Percentiles rank a stretch among this genome's conserved stretches.
phyloP scores from a whole-genome alignment of 441 rosid genomes.

The Dalechampia spathulata region DNA sequence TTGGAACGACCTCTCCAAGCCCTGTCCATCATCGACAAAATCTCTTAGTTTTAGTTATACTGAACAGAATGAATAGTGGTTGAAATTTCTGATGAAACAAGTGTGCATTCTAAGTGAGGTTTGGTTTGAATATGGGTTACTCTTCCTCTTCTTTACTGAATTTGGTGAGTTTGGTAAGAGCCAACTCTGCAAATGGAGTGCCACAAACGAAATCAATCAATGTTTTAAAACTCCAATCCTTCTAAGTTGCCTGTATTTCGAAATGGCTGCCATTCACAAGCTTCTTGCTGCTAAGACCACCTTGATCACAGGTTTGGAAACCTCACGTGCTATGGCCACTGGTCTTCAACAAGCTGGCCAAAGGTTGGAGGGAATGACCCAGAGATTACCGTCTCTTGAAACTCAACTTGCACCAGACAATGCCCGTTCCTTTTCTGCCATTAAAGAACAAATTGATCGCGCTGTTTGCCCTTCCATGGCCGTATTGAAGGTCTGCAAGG shows the following conservation, averaged over 20 bases:
- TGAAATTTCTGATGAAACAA: slow-evolving; percentile 22
- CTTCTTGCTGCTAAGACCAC: slow-evolving; percentile 38
- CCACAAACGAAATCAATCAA: slow-evolving; percentile 23
- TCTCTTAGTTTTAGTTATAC: no score
- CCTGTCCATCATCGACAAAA: no score
- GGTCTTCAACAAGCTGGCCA: slow-evolving; percentile 32
- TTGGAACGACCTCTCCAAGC: no score
- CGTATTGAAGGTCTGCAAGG: slow-evolving; percentile 37
- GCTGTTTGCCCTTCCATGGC: slow-evolving; percentile 56
- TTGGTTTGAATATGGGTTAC: slow-evolving; percentile 47
- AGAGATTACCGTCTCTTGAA: slow-evolving; percentile 33
- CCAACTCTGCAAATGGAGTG: slow-evolving; percentile 17
- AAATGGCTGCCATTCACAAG: slow-evolving; percentile 25
- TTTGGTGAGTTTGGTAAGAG: slow-evolving; percentile 42
- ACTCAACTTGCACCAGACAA: slow-evolving; percentile 14
- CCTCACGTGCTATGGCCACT: slow-evolving; percentile 42
- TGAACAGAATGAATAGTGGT: slow-evolving; percentile 23
- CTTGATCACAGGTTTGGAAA: slow-evolving; percentile 45
- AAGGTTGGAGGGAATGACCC: slow-evolving; percentile 32
- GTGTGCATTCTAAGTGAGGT: slow-evolving; percentile 51
- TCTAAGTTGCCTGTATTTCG: slow-evolving; percentile 36
- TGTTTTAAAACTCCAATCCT: neutral
- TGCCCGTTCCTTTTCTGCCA: slow-evolving; percentile 31
- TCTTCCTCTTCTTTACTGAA: slow-evolving; percentile 17
- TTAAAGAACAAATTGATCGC: slow-evolving; percentile 42